Conservation (phyloP, 306 rosid species). For the Astragalus glycyphyllos region DNA sequence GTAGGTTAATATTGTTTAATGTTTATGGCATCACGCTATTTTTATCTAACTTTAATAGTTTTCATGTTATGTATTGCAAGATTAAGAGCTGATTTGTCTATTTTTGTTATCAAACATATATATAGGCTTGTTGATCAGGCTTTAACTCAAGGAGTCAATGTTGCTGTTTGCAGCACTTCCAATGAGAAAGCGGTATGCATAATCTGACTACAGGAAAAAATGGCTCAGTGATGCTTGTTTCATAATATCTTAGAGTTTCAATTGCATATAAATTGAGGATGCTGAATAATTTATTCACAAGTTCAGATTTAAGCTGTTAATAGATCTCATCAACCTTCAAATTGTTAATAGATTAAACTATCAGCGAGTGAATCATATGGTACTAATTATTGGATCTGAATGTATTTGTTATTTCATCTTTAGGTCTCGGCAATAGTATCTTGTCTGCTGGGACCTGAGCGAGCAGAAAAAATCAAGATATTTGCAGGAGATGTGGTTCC, state of each 20-base stretch:
- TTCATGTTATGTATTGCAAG: background rate
- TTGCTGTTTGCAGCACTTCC: constrained; percentile 98
- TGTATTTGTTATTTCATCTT: constrained; percentile 31
- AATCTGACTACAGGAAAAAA: constrained; percentile 35
- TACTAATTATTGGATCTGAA: constrained; percentile 20
- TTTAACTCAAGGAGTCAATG: constrained; percentile 81
- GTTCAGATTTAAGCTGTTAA: no score
- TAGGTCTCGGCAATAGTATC: constrained; percentile 98
- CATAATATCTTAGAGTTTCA: no score
- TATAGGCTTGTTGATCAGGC: constrained; percentile 94
- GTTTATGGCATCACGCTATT: background rate
- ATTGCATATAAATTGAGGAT: no score
- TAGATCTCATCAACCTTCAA: constrained; percentile 4
- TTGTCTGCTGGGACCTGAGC: constrained; percentile 80
- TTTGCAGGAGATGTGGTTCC: constrained; percentile 99
- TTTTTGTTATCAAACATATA: constrained; percentile 46
- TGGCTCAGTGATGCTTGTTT: no score
- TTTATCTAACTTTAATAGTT: background rate
- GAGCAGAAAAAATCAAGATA: constrained; percentile 89
- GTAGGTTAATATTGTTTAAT: no score
- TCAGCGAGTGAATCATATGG: constrained; percentile 17
- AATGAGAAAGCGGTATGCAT: constrained; percentile 99
- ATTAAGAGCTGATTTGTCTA: constrained; percentile 1
- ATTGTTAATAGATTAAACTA: constrained; percentile 26
- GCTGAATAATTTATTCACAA: no score